Conservation (phyloP, 192 early-diverging fungal genomes). For the Kappamyces sp. region DNA sequence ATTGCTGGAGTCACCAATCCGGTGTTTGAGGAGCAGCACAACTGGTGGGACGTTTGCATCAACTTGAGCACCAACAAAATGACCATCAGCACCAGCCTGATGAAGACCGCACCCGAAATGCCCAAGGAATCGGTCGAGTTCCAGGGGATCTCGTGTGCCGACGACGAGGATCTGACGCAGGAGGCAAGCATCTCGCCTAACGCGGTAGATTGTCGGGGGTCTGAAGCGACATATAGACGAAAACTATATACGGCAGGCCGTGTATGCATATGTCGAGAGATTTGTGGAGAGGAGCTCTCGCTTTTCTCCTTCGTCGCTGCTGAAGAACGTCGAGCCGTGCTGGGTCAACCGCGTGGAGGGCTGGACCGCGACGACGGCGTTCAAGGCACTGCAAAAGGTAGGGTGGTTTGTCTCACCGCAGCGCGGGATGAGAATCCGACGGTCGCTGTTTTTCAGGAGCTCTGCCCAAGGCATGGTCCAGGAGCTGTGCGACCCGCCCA, state of each 20-base stretch:
- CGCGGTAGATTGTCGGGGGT: conserved; percentile 8
- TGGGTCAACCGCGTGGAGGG: conserved; percentile 81
- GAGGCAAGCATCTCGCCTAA: conserved; percentile 14
- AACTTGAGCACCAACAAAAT: conserved; percentile 92
- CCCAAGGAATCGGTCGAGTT: background rate
- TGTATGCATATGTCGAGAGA: conserved; percentile 79
- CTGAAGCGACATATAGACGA: conserved; percentile 39
- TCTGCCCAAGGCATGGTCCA: conserved; percentile 67
- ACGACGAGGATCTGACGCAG: conserved; percentile 31
- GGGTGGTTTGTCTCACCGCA: conserved; percentile 7
- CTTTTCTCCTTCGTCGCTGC: conserved; percentile 54
- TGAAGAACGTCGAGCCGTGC: conserved; percentile 30
- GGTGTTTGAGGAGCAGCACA: conserved; percentile 84
- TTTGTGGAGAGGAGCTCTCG: conserved; percentile 74
- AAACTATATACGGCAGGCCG: conserved; percentile 75
- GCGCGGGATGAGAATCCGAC: conserved; percentile 3
- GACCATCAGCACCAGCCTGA: conserved; percentile 73
- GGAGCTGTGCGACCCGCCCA: conserved; percentile 61
- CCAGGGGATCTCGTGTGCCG: conserved; percentile 21
- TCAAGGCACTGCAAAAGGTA: conserved; percentile 63
- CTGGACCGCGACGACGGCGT: conserved; percentile 72
- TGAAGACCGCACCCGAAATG: background rate
- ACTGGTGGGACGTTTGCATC: conserved; percentile 96
- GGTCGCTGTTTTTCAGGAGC: conserved; percentile 31
- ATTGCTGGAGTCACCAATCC: conserved; percentile 96